Conservation (phyloP, 257 asterid genomes). For the Agastache rugosa region DNA sequence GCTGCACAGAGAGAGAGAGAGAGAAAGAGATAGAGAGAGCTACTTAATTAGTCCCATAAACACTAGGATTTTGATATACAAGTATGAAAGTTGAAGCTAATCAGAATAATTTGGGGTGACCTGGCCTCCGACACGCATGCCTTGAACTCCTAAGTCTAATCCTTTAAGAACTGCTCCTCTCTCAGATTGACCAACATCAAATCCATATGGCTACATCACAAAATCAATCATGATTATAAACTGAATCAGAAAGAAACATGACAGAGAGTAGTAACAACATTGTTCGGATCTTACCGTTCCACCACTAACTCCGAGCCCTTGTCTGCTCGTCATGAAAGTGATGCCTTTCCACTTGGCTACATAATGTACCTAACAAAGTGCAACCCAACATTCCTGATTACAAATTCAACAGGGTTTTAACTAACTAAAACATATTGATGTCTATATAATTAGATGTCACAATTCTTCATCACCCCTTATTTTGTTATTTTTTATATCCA, state of each 20-base stretch:
- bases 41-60: background rate
- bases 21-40: background rate
- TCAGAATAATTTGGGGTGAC: constrained; percentile 41
- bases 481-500: background rate
- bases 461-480: background rate
- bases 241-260: background rate
- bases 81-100: background rate
- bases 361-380: constrained; percentile 72
- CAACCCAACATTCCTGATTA: constrained; percentile 12
- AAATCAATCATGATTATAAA: background rate
- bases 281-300: constrained; percentile 72
- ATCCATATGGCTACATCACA: constrained; percentile 84
- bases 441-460: no score
- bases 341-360: constrained; percentile 95
- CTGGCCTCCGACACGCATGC: constrained; percentile 99
- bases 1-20: constrained; percentile 47
- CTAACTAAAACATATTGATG: no score
- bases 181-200: constrained; percentile 91
- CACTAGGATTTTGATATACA: background rate
- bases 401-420: background rate
- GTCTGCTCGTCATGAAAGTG: constrained; percentile 94
- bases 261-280: background rate
- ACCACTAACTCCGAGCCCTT: constrained; percentile 93
- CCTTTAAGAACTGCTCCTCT: constrained; percentile 91
- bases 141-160: constrained; percentile 89